Evolutionary conservation across 208 protist species (phyloP), one percentile per base, ranked within the genome.

Genomic region (Acanthamoeba divionensis): DNA sequence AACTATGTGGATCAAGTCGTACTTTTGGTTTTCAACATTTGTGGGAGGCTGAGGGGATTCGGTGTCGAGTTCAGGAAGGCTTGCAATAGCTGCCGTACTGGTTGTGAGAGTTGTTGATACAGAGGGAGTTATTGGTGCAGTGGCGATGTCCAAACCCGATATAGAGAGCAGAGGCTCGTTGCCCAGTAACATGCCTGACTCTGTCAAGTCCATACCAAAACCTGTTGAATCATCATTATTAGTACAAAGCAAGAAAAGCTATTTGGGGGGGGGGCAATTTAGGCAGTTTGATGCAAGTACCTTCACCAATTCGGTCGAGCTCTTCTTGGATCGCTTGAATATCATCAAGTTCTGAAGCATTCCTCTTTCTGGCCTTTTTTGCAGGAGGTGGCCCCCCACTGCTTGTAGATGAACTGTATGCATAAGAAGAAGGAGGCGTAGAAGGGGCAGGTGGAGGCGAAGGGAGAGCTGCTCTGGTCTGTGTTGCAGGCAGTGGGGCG

Each of bases 271-370:
- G n/a, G n/a, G n/a, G n/a, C n/a, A n/a, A n/a, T n/a, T n/a, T n/a
- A n/a, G n/a, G n/a, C n/a, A n/a, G n/a, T n/a, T n/a, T n/a, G n/a
- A n/a, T 60, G n/a, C 18, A 60, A n/a, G 52, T n/a, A 6, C 75
- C 75, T 29, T 69, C 57, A 0, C 79, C 57, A 41, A 88, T 88
- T n/a, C 45, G 79, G 24, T 88, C 79, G 12, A 88, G 45, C 36
- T 88, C 79, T 12, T 88, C 79, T 33, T 88, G 79, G 44, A 88
- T 88, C 0, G 57, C 31, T 44, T 88, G 79, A 36, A 71, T 12
- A 29, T 88, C 55, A 29, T 71, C 52, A n/a, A 60, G 44, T 54
- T 36, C 79, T 6, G n/a, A 21, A 29, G 13, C 18, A 13, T 41
- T 54, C 55, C 79, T 54, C 55, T 88, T 88, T 52, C 44, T 44